Base-by-base conservation (phyloP, 176 grass and related monocot genomes). In the Carex pumila region DNA sequence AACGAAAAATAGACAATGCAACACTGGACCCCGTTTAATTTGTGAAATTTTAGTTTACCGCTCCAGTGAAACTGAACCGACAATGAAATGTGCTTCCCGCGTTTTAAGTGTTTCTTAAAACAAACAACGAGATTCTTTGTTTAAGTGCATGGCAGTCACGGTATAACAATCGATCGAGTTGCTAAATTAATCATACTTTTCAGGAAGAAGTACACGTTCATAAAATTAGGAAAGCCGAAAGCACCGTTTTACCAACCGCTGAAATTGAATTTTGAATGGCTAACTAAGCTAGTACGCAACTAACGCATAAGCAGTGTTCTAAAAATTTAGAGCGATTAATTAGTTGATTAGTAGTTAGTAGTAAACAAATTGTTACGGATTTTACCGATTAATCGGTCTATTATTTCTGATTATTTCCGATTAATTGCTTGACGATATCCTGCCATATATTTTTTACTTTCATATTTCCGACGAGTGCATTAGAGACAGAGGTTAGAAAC, bases 71-170 rank as follows among this genome's bases (percentile, higher is more conserved):
- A 52, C 19, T 74, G 4, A 14, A 78, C 52, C 52, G 73, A 78
- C 73, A 78, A 17, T 57, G 2, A 54, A 57, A 75, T 78, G 52
- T 78, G 73, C 73, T 78, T 78, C 32, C 73, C 73, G 57, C 52
- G 73, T 36, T 78, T 57, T 52, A 31, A 31, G 5, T 54, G 19
- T 52, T 75, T 75, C 21, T 74, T 13, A 14, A 14, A 75, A 54
- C 19, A 52, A 22, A 13, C 54, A 75, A 53, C 2, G 32, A 69
- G 32, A 15, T 7, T 8, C 17, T 60, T 60, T 60, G 14, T 18
- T 60, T 1, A 39, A 6, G 17, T 60, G 17, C 18, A n/a, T 60
- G 57, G 57, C 17, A n/a, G 1, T 59, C 56, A 18, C 56, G 17
- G 56, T 59, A 21, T 62, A 62, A 25, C 25, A 25, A 25, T 8